Evolutionary conservation across 305 asterid genomes (phyloP).

Genomic region (Fraxinus ornus): DNA sequence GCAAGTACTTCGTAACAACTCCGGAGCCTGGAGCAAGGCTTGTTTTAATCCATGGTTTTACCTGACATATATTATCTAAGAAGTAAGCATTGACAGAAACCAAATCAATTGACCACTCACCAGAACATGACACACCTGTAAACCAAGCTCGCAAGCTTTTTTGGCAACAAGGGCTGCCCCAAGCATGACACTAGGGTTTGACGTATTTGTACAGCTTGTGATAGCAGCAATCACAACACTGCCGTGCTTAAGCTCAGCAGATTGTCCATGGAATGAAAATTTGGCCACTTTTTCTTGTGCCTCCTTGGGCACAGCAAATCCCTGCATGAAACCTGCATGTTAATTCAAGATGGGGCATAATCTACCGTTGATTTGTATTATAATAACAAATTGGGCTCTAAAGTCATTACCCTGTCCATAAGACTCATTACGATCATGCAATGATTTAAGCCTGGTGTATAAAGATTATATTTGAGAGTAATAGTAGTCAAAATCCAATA

Average conservation of each 20-base stretch:
- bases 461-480: neutral
- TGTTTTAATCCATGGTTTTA: conserved; percentile 96
- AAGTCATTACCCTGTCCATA: neutral
- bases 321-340: conserved; percentile 40
- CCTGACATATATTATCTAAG: conserved; percentile 42
- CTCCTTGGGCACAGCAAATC: conserved; percentile 90
- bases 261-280: conserved; percentile 78
- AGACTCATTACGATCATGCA: neutral
- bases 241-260: conserved; percentile 92
- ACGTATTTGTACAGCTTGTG: conserved; percentile 95
- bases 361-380: neutral
- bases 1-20: conserved; percentile 79
- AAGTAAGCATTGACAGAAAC: conserved; percentile 17
- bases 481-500: neutral
- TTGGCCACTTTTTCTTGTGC: conserved; percentile 75
- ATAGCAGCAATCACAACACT: conserved; percentile 96
- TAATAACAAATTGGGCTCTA: neutral
- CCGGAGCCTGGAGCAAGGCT: conserved; percentile 99
- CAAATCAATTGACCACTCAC: conserved; percentile 12
- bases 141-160: conserved; percentile 82
- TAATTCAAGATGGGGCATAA: neutral
- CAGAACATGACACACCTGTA: conserved; percentile 50
- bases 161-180: conserved; percentile 96
- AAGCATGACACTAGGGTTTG: conserved; percentile 97
- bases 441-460: neutral